Conservation (phyloP, 2,329 filamentous ascomycete genomes). For the Venturia aucupariae region DNA sequence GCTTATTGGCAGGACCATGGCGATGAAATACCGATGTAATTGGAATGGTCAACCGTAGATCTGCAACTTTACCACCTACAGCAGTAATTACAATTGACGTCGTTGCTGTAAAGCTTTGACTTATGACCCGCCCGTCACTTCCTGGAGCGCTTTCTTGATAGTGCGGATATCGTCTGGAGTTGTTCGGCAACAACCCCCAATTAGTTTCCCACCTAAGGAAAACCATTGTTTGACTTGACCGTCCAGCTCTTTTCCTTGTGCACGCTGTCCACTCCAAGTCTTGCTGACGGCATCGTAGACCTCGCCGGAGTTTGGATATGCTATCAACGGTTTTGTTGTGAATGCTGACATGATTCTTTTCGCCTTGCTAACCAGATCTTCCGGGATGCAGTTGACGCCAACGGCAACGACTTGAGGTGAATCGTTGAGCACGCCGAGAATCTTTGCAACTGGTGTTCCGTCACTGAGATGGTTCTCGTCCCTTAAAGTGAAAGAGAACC, state of each 20-base stretch:
- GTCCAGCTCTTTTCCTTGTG: slow-evolving; percentile 21
- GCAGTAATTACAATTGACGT: neutral
- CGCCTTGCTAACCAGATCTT: slow-evolving; percentile 26
- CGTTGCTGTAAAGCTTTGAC: neutral
- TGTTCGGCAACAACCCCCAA: slow-evolving; percentile 41
- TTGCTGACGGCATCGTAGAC: slow-evolving; percentile 34
- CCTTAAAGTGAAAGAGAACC: slow-evolving; percentile 34
- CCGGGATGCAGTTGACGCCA: slow-evolving; percentile 37
- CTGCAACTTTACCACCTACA: neutral
- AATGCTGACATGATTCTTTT: slow-evolving; percentile 24
- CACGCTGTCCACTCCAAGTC: slow-evolving; percentile 25
- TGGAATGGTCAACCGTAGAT: slow-evolving; percentile 24
- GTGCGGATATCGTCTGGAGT: slow-evolving; percentile 32
- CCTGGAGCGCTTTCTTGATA: slow-evolving; percentile 23
- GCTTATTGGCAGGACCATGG: slow-evolving; percentile 44
- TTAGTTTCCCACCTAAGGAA: slow-evolving; percentile 30
- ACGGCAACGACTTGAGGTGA: slow-evolving; percentile 30
- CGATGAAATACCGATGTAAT: slow-evolving; percentile 37
- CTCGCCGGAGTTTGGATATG: slow-evolving; percentile 41
- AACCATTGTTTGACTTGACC: slow-evolving; percentile 26
- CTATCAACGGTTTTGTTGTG: slow-evolving; percentile 28
- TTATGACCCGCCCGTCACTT: neutral
- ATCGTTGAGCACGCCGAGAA: slow-evolving; percentile 25
- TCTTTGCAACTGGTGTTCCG: slow-evolving; percentile 29
- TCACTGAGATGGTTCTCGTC: slow-evolving; percentile 32